Base-by-base conservation (phyloP, 805 yeast species). In the Schwanniomyces sp. region DNA sequence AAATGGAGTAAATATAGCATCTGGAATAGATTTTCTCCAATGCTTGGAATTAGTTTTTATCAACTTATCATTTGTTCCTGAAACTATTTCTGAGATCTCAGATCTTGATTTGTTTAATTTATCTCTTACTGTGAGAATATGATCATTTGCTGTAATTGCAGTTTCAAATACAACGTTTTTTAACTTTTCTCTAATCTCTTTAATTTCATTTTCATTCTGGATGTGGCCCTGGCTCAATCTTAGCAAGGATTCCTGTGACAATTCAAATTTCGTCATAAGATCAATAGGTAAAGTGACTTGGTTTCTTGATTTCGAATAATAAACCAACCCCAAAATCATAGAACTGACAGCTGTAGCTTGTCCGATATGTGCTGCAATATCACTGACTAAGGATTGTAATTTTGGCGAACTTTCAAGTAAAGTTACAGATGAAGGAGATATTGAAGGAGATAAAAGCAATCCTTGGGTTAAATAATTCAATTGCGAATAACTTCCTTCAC, bases 401-500 rank as follows among this genome's bases (percentile, higher is more conserved):
- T 51, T 52, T 0, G 75, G 65, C 39, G 81, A 75, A 21, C 65
- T 59, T 49, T 79, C 81, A 29, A 86, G 62, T 28, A 82, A 58
- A 36, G 66, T 61, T 11, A 79, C 73, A 0, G 80, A 73, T 1
- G 83, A 78, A 0, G 88, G 88, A 1, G 85, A 75, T 7, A 84
- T 68, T 2, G 70, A 64, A 1, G 82, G 82, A 4, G 86, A 79
- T n/a, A 84, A 61, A 34, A 84, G 55, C 12, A 82, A 65, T 4
- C 82, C 81, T 55, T 84, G 89, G 7, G 82, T 72, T 12, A 84
- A 66, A 55, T 89, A 88, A 56, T 84, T 84, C 56, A 86, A 67
- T 61, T 87, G 94, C 1, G 95, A 85, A 55, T 77, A 77, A 0
- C 86, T 80, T 0, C 92, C 94, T 64, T 89, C 96, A 1, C 96